Base-by-base conservation (phyloP, 179 eudicot genomes). In the Amaranthus tricolor region DNA sequence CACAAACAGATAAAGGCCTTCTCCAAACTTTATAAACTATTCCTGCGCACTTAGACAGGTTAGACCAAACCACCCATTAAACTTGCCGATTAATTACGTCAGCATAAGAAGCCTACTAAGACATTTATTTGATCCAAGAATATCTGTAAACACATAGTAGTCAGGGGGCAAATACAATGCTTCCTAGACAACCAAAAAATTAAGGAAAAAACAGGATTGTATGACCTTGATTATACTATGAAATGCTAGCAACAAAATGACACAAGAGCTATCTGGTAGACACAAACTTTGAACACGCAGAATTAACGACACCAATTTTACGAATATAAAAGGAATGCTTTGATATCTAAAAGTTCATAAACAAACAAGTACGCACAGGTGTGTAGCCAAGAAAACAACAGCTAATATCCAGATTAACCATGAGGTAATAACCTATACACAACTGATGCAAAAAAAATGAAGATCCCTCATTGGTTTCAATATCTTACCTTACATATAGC, bases 401-500 rank as follows among this genome's bases (percentile, higher is more conserved):
- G n/a, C 11, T 64, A 52, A 21, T 10, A 43, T 45, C n/a, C 19
- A 15, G 47, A 76, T 6, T 1, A 66, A 49, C 14, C 16, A 43
- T 55, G 31, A 73, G 56, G 57, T 55, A 51, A 43, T 66, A 62
- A 56, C 61, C 49, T 67, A 21, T 68, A 19, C 45, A 51, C 19
- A 66, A 17, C 53, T 9, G 13, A 67, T 40, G 51, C 44, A 54
- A 75, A 15, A 12, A 78, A 62, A 47, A 62, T 10, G 66, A 74
- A 55, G 56, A 31, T 31, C 57, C 10, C 6, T 31, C 43, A 61
- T 56, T 74, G 63, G 49, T 40, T 16, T 58, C 57, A 66, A 69
- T 40, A 69, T 66, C 56, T 85, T 84, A 89, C 97, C 97, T 95
- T 95, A 82, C 99, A 95, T 79, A 93, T 95, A 57, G 99, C 99